Conservation (phyloP, 768 basidiomycete species). For the Leccinum boreale region DNA sequence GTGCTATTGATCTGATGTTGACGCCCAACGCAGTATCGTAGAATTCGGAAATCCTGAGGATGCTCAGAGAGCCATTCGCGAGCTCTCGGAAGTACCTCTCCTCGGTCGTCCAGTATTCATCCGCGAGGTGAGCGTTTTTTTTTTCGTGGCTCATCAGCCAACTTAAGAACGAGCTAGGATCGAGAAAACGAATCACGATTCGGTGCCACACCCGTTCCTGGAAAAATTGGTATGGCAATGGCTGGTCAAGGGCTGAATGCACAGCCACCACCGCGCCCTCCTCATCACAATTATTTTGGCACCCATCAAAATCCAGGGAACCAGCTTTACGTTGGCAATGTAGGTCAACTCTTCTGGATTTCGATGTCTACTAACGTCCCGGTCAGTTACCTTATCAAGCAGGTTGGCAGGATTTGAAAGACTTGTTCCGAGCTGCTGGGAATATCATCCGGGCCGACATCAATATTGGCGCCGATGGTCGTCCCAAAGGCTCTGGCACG, state of each 20-base stretch:
- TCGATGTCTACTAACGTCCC: constrained; percentile 2
- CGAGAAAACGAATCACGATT: constrained; percentile 96
- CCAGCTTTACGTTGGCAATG: constrained; percentile 91
- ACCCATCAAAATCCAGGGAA: constrained; percentile 68
- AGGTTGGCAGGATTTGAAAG: constrained; percentile 99
- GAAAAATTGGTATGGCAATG: constrained; percentile 95
- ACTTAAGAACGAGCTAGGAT: constrained; percentile 53
- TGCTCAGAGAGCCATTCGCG: constrained; percentile 82
- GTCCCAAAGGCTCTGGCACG: constrained; percentile 95
- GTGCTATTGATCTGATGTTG: constrained; percentile 1
- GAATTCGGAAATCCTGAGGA: constrained; percentile 92
- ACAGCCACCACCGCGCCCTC: constrained; percentile 77
- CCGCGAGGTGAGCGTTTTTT: constrained; percentile 63
- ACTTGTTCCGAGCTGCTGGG: constrained; percentile 93
- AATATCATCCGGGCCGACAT: constrained; percentile 96
- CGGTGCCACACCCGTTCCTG: constrained; percentile 91
- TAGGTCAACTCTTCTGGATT: constrained; percentile 34
- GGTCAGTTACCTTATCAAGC: constrained; percentile 88
- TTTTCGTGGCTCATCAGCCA: not conserved
- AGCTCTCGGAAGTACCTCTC: constrained; percentile 86
- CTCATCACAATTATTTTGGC: constrained; percentile 72
- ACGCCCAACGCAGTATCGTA: constrained; percentile 68
- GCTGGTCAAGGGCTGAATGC: constrained; percentile 85
- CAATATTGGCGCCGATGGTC: constrained; percentile 88
- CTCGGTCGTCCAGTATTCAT: constrained; percentile 95